phyloP scores from a whole-genome alignment of 1,139 yeast species.

The Kodamaea arcana region DNA sequence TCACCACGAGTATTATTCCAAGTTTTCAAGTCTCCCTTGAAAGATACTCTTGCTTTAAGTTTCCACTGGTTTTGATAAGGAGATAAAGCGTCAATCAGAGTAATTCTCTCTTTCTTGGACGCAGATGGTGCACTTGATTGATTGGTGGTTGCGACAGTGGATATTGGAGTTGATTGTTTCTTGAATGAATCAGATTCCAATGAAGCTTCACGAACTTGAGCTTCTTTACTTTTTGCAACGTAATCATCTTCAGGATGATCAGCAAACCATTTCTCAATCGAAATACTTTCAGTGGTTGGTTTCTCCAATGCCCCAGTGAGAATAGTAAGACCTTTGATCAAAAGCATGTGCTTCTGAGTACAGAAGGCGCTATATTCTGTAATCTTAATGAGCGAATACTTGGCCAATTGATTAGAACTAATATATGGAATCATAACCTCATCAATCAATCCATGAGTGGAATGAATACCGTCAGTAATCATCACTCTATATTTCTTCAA shows the following conservation, averaged over 20 bases:
- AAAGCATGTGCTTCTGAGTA: slow-evolving; percentile 50
- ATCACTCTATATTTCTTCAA: slow-evolving; percentile 50
- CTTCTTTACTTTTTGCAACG: slow-evolving; percentile 19
- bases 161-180: slow-evolving; percentile 7
- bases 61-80: slow-evolving; percentile 93
- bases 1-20: slow-evolving; percentile 87
- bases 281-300: slow-evolving; percentile 31
- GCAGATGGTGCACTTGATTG: slow-evolving; percentile 17
- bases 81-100: slow-evolving; percentile 82
- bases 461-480: slow-evolving; percentile 61
- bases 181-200: slow-evolving; percentile 8
- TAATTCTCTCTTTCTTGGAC: slow-evolving; percentile 29
- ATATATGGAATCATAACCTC: slow-evolving; percentile 53
- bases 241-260: slow-evolving; percentile 53
- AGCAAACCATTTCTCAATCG: slow-evolving; percentile 51
- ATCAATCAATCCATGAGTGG: slow-evolving; percentile 63
- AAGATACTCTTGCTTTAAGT: slow-evolving; percentile 85
- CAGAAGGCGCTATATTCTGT: slow-evolving; percentile 45
- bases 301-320: slow-evolving; percentile 39
- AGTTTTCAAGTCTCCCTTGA: slow-evolving; percentile 81
- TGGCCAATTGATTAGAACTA: slow-evolving; percentile 39
- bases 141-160: slow-evolving; percentile 9
- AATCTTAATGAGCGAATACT: slow-evolving; percentile 31
- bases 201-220: slow-evolving; percentile 11
- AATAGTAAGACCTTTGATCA: slow-evolving; percentile 51